Conservation (phyloP, 78 protist genomes). For the slime mould (Dictyostelium discoideum) region dicty_2.7 NC_007091.3:2313001-2313500, state of each 20-base stretch:
- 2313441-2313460: too few species aligned
- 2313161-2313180: slow-evolving; percentile 47
- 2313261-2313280: slow-evolving; percentile 52
- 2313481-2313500: too few species aligned
- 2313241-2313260: slow-evolving; percentile 47
- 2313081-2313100: slow-evolving; percentile 68
- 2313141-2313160: background rate
- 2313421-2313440: too few species aligned
- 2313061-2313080: slow-evolving; percentile 69
- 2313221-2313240: slow-evolving; percentile 48
- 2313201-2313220: slow-evolving; percentile 59
- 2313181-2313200: slow-evolving; percentile 52
- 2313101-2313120: slow-evolving; percentile 43
- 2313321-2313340: slow-evolving; percentile 60
- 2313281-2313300: slow-evolving; percentile 63
- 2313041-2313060: background rate
- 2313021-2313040: background rate
- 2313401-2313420: background rate
- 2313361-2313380: slow-evolving; percentile 32
- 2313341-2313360: slow-evolving; percentile 59
- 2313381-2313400: background rate
- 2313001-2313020: slow-evolving; percentile 22
- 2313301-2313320: slow-evolving; percentile 72
- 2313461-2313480: too few species aligned
- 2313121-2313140: background rate